Base-by-base conservation (phyloP, 495 filamentous ascomycete genomes). In the Penicillium riverlandense region DNA sequence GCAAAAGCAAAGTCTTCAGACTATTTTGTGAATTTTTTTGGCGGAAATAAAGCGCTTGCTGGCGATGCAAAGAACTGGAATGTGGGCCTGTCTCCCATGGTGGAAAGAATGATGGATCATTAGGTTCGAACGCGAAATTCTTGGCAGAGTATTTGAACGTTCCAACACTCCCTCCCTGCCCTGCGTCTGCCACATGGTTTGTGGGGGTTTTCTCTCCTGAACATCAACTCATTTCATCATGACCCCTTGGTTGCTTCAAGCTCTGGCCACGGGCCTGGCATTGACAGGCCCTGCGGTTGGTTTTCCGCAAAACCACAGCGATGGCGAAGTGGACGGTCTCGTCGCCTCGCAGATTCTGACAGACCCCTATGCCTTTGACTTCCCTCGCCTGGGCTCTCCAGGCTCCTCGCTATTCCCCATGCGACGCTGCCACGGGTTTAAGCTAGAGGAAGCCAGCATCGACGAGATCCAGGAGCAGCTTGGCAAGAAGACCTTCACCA, bases 401-500 rank as follows among this genome's bases (percentile, higher is more conserved):
- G 63, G 65, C 11, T 47, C 58, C 15, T 55, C 45, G 11, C 49
- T 69, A 33, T 79, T 80, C 49, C 74, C 76, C 22, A 84, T 88
- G 80, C 74, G 74, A 3, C 54, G 47, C 8, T 87, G 83, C 60
- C 64, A 76, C 43, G 75, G 75, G 16, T 62, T 85, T 48, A 66
- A 70, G 35, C 62, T 88, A 29, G 82, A 84, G 58, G 84, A 88
- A 50, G 73, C 80, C 10, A 71, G 65, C 29, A 76, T 80, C 30
- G 78, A 80, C 53, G 58, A 74, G 11, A 62, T 82, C 32, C 78
- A 82, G 50, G 43, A 44, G 7, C 53, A 57, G 2, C 57, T 80
- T 57, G 43, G 29, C 36, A 48, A 56, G 7, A 68, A 71, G 0
- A 57, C 47, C 9, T 58, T 82, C 47, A 79, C 66, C 8, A 68